Evolutionary conservation across 1,284 basidiomycete genomes (phyloP), one percentile per base, ranked within the genome.

Genomic region (Puccinia brachypodii): DNA sequence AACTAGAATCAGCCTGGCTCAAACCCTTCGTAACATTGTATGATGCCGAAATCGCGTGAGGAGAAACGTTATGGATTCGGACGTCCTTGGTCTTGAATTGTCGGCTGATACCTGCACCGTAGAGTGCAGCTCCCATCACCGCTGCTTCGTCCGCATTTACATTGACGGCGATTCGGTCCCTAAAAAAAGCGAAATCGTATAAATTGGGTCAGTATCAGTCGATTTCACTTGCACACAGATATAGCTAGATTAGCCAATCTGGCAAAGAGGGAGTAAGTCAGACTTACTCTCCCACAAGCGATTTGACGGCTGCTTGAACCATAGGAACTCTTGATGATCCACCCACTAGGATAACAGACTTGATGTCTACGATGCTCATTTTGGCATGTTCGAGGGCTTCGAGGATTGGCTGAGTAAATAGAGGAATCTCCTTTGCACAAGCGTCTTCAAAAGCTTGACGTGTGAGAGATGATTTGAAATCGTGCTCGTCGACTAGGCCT

Each of bases 61-160:
- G 88, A 28, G 87, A 88, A 83, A 93, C 89, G 85, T 98, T 96
- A 25, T 89, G 87, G 38, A 98, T 89, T 82, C 93, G 92, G 86
- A 98, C 93, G 84, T 93, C 92, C 88, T 99, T 99, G 83, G 96
- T 98, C 88, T 94, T 94, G 90, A 98, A 98, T 86, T 95, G 94
- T 56, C 92, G 90, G 85, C 93, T 95, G 72, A 96, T 90, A 42
- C 91, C 90, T 3, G 97, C 97, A 31, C 95, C 97, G 84, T 97
- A 92, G 78, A 98, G 91, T 1, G 94, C 97, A 4, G 96, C 96
- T 69, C 91, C 90, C 76, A 99, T 91, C 19, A 98, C 96, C 14
- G 93, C 93, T 0, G 95, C 94, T 89, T 99, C 96, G 86, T 99
- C 97, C 0, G 96, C 93, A 86, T 99, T 99, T 79, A 99, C 94